These are phyloP conservation scores for Pseudonitzschia delicatissima DNA, from an alignment of 108 stramenopile genomes.

Conservation along the genomic window DNA sequence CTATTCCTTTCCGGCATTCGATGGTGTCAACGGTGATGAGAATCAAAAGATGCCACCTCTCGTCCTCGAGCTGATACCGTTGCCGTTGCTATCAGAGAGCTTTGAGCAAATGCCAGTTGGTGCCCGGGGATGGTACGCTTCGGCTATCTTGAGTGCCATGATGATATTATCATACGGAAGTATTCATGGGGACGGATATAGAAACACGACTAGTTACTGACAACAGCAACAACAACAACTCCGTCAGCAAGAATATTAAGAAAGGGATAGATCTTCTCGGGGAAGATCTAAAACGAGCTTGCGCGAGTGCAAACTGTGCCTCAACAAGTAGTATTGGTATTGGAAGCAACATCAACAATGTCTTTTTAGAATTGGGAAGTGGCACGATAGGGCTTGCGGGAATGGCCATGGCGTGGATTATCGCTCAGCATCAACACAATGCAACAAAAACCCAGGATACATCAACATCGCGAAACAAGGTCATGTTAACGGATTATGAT, in stretches of 20 bases:
- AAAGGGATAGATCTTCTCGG: background rate
- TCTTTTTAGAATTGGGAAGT: constrained; percentile 14
- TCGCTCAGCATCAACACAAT: constrained; percentile 3
- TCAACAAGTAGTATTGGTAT: background rate
- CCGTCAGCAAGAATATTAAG: background rate
- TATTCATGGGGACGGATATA: background rate
- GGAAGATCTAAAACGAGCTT: background rate
- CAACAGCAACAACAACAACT: background rate
- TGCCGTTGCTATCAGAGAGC: constrained; percentile 2
- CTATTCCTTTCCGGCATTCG: background rate
- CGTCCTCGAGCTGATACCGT: constrained; percentile 2
- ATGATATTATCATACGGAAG: background rate
- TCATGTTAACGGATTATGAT: constrained; percentile 12
- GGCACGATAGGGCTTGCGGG: constrained; percentile 16
- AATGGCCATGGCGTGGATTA: constrained; percentile 15
- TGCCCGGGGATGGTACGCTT: constrained; percentile 18
- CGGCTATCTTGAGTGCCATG: constrained; percentile 15
- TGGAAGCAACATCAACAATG: background rate
- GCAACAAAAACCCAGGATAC: background rate
- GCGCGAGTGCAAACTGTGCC: background rate
- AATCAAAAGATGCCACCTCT: background rate
- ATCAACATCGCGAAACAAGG: background rate
- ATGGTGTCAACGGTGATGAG: background rate
- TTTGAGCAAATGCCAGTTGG: background rate
- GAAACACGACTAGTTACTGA: background rate